Evolutionary conservation across 371 early-diverging fungal species (phyloP).

Genomic region (Rhizopus delemar): DNA sequence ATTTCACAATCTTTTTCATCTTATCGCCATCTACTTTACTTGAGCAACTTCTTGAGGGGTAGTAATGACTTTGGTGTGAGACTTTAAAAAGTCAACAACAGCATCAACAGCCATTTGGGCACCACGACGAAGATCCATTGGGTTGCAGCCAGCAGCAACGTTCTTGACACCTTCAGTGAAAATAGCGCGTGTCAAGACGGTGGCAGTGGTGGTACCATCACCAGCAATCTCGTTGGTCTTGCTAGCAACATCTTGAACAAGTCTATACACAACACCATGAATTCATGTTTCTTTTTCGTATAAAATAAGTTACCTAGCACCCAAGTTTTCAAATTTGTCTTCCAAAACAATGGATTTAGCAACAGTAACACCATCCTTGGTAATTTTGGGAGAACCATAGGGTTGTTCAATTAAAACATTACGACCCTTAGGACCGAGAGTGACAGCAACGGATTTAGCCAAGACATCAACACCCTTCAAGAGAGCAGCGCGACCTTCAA

Average conservation of each 20-base stretch:
- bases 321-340: constrained; percentile 97
- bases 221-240: constrained; percentile 99
- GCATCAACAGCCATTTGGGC: constrained; percentile 91
- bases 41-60: constrained; percentile 94
- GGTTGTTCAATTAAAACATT: constrained; percentile 97
- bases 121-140: constrained; percentile 96
- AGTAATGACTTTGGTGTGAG: constrained; percentile 88
- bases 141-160: constrained; percentile 98
- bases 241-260: constrained; percentile 98
- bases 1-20: too few species aligned
- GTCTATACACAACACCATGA: constrained; percentile 40
- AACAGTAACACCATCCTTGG: constrained; percentile 99
- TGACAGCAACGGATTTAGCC: constrained; percentile 96
- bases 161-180: constrained; percentile 98
- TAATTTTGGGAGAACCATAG: constrained; percentile 97
- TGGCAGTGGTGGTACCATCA: constrained; percentile 99
- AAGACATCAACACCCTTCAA: constrained; percentile 93
- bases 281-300: constrained; percentile 10
- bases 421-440: constrained; percentile 97
- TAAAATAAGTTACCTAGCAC: constrained; percentile 72
- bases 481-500: constrained; percentile 91
- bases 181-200: constrained; percentile 96
- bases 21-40: constrained; percentile 39
- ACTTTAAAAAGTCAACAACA: constrained; percentile 84
- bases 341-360: constrained; percentile 95